Evolutionary conservation across 2,329 filamentous ascomycete genomes (phyloP).

Genomic region (Leptographium lundbergii): DNA sequence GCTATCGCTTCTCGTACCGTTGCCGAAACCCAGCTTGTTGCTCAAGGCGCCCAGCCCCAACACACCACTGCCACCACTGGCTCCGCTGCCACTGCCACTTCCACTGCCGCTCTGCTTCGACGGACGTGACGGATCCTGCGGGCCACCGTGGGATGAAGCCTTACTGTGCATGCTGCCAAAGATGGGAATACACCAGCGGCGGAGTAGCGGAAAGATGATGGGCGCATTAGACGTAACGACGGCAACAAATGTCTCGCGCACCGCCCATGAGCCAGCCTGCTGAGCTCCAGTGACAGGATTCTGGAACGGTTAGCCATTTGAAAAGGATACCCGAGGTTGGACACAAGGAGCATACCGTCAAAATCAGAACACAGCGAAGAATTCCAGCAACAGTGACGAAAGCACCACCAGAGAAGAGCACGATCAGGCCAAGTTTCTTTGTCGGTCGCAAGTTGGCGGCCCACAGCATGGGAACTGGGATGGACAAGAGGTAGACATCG

Average conservation of each 20-base stretch:
- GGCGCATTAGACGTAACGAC: constrained; percentile 14
- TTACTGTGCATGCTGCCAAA: constrained; percentile 1
- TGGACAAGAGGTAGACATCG: constrained; percentile 26
- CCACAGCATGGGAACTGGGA: constrained; percentile 38
- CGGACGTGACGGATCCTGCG: background rate
- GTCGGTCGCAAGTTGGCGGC: constrained; percentile 31
- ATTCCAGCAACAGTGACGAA: constrained; percentile 43
- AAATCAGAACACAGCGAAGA: constrained; percentile 38
- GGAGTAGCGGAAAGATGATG: constrained; percentile 13
- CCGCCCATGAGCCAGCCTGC: constrained; percentile 25
- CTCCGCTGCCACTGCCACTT: background rate
- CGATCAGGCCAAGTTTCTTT: constrained; percentile 38
- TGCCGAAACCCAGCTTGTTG: background rate
- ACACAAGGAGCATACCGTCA: constrained; percentile 17
- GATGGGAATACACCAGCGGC: constrained; percentile 9
- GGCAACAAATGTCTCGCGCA: constrained; percentile 15
- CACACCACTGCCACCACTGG: background rate
- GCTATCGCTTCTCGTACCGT: background rate
- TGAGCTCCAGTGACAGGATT: constrained; percentile 24
- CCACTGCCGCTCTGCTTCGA: background rate
- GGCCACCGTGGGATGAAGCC: background rate
- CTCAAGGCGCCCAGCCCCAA: background rate
- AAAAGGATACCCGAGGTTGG: background rate
- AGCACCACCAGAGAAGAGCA: constrained; percentile 41
- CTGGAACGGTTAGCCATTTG: constrained; percentile 5